These are phyloP conservation scores for Suillus occidentalis DNA, from an alignment of 768 basidiomycete species.

Conservation along the genomic window DNA sequence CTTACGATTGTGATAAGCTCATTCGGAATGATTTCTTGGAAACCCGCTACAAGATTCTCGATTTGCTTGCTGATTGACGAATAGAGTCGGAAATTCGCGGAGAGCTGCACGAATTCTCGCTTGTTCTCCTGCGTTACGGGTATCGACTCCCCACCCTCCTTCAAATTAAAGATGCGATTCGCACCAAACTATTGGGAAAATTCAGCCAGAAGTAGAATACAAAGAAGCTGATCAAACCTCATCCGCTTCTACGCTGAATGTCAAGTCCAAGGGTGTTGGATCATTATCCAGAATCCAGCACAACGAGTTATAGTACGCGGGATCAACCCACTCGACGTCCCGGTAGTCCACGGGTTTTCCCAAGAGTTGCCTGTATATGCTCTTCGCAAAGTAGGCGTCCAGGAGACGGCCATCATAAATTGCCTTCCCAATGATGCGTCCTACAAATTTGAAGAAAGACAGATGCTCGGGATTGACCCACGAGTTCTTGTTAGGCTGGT, in stretches of 20 bases:
- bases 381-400: slow-evolving; percentile 97
- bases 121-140: slow-evolving; percentile 97
- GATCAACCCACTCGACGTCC: slow-evolving; percentile 97
- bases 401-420: slow-evolving; percentile 95
- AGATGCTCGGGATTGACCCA: slow-evolving; percentile 95
- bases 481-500: slow-evolving; percentile 93
- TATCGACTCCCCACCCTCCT: slow-evolving; percentile 78
- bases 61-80: slow-evolving; percentile 97
- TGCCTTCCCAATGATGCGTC: slow-evolving; percentile 95
- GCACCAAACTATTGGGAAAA: slow-evolving; percentile 70
- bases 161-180: slow-evolving; percentile 84
- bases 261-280: slow-evolving; percentile 80
- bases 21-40: slow-evolving; percentile 98
- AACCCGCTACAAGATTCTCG: slow-evolving; percentile 83
- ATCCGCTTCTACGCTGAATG: slow-evolving; percentile 94
- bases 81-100: slow-evolving; percentile 90
- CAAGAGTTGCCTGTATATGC: slow-evolving; percentile 92
- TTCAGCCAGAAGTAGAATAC: slow-evolving; percentile 1
- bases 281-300: slow-evolving; percentile 99
- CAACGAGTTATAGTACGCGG: slow-evolving; percentile 96
- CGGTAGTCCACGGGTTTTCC: slow-evolving; percentile 93
- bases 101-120: slow-evolving; percentile 92
- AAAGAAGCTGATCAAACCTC: slow-evolving; percentile 48
- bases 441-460: slow-evolving; percentile 98
- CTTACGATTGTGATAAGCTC: slow-evolving; percentile 90